Base-by-base conservation (phyloP, 2,329 filamentous ascomycete genomes). In the Metarhizium rileyi region DNA sequence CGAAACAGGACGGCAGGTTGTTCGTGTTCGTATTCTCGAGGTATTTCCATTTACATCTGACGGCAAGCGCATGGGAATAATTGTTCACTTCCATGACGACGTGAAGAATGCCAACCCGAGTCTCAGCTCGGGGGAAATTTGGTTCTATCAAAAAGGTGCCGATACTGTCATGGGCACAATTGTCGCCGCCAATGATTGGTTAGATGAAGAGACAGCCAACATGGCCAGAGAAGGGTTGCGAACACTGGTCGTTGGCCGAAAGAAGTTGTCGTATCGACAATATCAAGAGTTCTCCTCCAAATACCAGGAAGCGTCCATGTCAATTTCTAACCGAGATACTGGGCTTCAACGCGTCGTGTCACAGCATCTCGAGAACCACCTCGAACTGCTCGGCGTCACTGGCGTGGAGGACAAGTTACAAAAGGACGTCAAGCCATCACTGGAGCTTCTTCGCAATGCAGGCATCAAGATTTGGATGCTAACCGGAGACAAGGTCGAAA, bases 381-480 rank as follows among this genome's bases (percentile, higher is more conserved):
- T 98, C 0, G 93, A 98, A 63, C 80, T 98, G 5, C 78, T 97
- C 1, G 93, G 93, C n/a, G 90, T 98, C 12, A 98, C 93, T 1
- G 93, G 93, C 55, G 93, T 98, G 0, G 94, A 98, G 67, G 93
- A 98, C 68, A 95, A 95, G 63, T 78, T 98, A 12, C 93, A 98
- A 65, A 84, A 84, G 55, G 90, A 97, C 61, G 93, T 98, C 61
- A 98, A 97, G 66, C 87, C 91, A 1, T 95, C 90, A 0, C 76
- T 98, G 5, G 94, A 98, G 66, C 80, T 98, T 5, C 78, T 98
- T 47, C 87, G 93, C 56, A 98, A 98, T 60, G 93, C 93, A 0
- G 93, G 93, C 25, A 93, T 98, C 70, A 97, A 97, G 67, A 97
- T 98, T 46, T 98, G 93, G 93, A 98, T 98, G 93, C 75, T 98